Evolutionary conservation across 2,329 filamentous ascomycete genomes (phyloP).

Genomic region (Metarhizium sp.): DNA sequence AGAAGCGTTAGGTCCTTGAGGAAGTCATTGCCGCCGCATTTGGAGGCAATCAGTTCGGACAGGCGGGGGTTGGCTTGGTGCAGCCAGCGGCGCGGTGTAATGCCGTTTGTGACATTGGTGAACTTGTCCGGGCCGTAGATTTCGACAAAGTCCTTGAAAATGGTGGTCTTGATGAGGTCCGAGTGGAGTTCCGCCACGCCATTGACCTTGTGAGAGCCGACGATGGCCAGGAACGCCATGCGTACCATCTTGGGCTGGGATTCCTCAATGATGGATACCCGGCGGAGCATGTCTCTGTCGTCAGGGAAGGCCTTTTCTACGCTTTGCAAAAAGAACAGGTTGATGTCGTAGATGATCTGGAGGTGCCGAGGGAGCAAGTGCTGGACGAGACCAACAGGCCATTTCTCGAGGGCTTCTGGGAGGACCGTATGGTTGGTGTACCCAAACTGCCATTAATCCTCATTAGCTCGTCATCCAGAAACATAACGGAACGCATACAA

Average conservation of each 20-base stretch:
- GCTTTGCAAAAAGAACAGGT: constrained; percentile 80
- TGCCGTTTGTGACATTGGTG: constrained; percentile 96
- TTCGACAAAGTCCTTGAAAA: constrained; percentile 96
- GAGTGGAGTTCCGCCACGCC: constrained; percentile 97
- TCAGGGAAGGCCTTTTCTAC: constrained; percentile 89
- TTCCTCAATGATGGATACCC: constrained; percentile 97
- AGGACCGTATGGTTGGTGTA: constrained; percentile 99
- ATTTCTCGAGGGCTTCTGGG: constrained; percentile 95
- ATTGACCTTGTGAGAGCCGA: constrained; percentile 98
- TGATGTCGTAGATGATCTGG: constrained; percentile 98
- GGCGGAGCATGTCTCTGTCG: constrained; percentile 72
- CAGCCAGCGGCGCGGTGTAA: constrained; percentile 91
- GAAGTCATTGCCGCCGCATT: constrained; percentile 74
- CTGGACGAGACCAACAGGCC: constrained; percentile 88
- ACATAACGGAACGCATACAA: neutral
- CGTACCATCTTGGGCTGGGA: constrained; percentile 95
- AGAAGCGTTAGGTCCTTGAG: constrained; percentile 83
- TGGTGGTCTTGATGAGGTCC: constrained; percentile 96
- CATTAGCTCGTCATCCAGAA: neutral
- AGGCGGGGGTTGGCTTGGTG: constrained; percentile 94
- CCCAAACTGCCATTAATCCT: constrained; percentile 51
- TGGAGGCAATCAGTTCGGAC: constrained; percentile 85
- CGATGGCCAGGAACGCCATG: constrained; percentile 91
- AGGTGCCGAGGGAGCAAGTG: constrained; percentile 88
- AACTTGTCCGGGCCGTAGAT: constrained; percentile 97